Conservation (phyloP, 1,139 yeast genomes). For the Taphrina communis region DNA sequence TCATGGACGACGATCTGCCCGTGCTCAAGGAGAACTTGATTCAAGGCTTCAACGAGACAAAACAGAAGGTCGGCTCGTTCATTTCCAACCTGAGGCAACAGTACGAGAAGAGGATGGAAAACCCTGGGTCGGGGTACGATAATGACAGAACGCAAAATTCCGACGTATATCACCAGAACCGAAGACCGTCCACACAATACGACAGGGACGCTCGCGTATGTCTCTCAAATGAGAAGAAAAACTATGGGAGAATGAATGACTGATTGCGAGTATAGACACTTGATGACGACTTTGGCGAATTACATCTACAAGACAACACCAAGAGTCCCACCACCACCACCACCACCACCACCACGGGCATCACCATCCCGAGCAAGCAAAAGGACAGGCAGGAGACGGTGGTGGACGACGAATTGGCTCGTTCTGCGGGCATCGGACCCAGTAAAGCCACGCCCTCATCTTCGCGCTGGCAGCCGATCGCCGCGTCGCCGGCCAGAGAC, state of each 20-base stretch:
- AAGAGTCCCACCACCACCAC: background rate
- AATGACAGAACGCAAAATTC: constrained; percentile 7
- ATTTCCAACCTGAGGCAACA: constrained; percentile 21
- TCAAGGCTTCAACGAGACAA: constrained; percentile 84
- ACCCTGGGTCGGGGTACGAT: constrained; percentile 7
- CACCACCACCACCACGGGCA: background rate
- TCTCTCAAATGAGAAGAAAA: no score
- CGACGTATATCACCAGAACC: constrained; percentile 23
- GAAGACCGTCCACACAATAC: constrained; percentile 21
- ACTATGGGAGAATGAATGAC: no score
- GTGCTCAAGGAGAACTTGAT: constrained; percentile 72
- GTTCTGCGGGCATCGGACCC: constrained; percentile 30
- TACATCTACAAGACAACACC: constrained; percentile 29
- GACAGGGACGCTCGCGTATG: constrained; percentile 27
- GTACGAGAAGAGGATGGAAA: constrained; percentile 20
- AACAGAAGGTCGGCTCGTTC: constrained; percentile 56
- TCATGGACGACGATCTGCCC: constrained; percentile 67
- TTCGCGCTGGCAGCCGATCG: constrained; percentile 24
- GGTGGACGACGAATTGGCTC: constrained; percentile 2
- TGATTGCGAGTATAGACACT: constrained; percentile 11
- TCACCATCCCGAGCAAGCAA: constrained; percentile 13
- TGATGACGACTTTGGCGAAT: constrained; percentile 34
- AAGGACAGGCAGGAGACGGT: constrained; percentile 4
- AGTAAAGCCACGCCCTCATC: constrained; percentile 15
- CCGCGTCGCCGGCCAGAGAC: background rate